Base-by-base conservation (phyloP, 1,284 basidiomycete genomes). In the Austroboletus sp. region DNA sequence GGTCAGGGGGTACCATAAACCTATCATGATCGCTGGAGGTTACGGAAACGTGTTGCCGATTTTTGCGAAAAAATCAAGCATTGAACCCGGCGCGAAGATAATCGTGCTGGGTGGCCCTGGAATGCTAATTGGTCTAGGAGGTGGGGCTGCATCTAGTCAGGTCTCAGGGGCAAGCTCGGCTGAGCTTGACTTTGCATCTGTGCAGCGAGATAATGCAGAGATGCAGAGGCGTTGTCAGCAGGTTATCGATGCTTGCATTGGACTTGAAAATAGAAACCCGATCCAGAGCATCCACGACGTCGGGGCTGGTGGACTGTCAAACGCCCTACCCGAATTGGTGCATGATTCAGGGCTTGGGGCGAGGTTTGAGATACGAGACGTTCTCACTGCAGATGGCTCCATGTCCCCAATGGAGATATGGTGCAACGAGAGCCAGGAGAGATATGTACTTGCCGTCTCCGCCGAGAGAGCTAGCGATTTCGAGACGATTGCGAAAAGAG, bases 361-460 rank as follows among this genome's bases (percentile, higher is more conserved):
- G 2, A 75, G 66, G n/a, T 94, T 98, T 61, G 95, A 98, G 71
- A 93, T 98, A 57, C 76, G 95, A 15, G 89, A 98, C 56, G 83
- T 98, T 7, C 78, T 90, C 21, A 80, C 97, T 37, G 95, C 92
- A 31, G 96, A 98, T 66, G 76, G 79, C 26, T 84, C 85, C 38
- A 92, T 99, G 90, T 94, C 89, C 8, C 96, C 95, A 0, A 97
- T 98, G 93, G 95, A 98, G 71, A 98, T 98, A 51, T 99, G 95
- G 95, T 98, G 96, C 68, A 99, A 99, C 68, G 96, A 99, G 70
- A 89, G 85, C 54, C 95, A 99, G 71, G 95, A 99, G 64, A 84
- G 96, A 36, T 98, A 98, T 63, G 96, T 98, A 27, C 77, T 98
- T 26, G 96, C 92, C 13, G 78, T 96, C 50, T 76, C 77, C 1